Evolutionary conservation across 2,329 filamentous ascomycete genomes (phyloP), one percentile per base, ranked within the genome.

Genomic region (Hypoxylon sp.): DNA sequence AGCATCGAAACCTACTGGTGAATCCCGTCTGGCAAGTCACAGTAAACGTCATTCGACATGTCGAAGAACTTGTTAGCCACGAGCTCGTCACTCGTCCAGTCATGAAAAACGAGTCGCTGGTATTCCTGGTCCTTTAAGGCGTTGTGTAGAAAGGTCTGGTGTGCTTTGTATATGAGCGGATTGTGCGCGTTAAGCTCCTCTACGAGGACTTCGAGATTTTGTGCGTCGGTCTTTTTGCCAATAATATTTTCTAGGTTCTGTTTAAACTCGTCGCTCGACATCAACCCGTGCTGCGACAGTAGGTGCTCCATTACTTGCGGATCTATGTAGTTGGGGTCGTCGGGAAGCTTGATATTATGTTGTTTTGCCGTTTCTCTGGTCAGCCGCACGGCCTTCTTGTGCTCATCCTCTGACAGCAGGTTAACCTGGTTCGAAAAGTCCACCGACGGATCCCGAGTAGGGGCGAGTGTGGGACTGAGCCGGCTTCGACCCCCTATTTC

Each of bases 31-130:
- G 67, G 13, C 3, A 77, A 53, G 14, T 73, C 66, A 14, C 55
- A 70, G 2, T 6, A n/a, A 4, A 58, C 51, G 3, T 69, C 52
- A 14, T 75, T 38, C 5, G 70, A 65, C 67, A 73, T 71, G 28
- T 62, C 70, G 11, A 72, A 57, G 9, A 69, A 30, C 21, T 71
- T 68, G 0, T 65, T 14, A 2, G 59, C n/a, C 11, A 75, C 60
- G 10, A 77, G 43, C 50, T 78, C 76, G 45, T 78, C 76, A 0
- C 72, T 76, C 17, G 75, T 77, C 51, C 74, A 1, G n/a, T 72
- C 73, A 0, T n/a, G 2, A 9, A 76, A 67, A 0, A 76, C 0
- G 1, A 73, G 0, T 1, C 75, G 72, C 36, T 78, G 76, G 9
- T 65, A 76, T 25, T 76, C 71, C 36, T 77, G 72, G 48, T 77